phyloP scores from a whole-genome alignment of 768 basidiomycete species.

The Infundibulicybe gibba region DNA sequence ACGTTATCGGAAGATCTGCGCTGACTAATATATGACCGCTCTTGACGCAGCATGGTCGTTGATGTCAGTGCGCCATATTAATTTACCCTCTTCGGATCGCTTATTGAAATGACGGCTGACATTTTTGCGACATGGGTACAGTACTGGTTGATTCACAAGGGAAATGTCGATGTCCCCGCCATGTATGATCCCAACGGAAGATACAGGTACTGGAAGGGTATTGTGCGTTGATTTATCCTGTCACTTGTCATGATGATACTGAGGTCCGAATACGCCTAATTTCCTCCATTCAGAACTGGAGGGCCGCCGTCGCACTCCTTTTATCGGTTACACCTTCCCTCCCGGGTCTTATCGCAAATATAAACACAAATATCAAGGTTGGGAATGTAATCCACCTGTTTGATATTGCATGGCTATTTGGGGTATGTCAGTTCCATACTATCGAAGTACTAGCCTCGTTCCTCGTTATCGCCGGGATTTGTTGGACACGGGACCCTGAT shows the following conservation, averaged over 20 bases:
- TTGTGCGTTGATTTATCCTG: conserved; percentile 40
- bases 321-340: conserved; percentile 67
- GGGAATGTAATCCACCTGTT: conserved; percentile 57
- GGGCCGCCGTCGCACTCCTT: conserved; percentile 66
- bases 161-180: conserved; percentile 75
- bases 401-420: conserved; percentile 75
- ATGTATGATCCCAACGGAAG: conserved; percentile 81
- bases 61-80: conserved; percentile 32
- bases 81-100: not conserved
- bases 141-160: conserved; percentile 76
- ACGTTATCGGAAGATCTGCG: not conserved
- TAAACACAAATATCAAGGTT: conserved; percentile 61
- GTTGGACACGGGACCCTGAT: not conserved
- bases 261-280: not conserved
- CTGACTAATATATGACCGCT: too few species aligned
- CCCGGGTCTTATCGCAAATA: conserved; percentile 75
- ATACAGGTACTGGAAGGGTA: conserved; percentile 74
- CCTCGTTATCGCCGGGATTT: not conserved
- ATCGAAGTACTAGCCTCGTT: not conserved
- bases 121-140: conserved; percentile 19
- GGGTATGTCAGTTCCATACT: conserved; percentile 39
- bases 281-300: conserved; percentile 61
- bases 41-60: conserved; percentile 33
- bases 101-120: not conserved
- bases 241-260: conserved; percentile 1